Conservation (phyloP, 768 basidiomycete genomes). For the Suillus hirtellus region DNA sequence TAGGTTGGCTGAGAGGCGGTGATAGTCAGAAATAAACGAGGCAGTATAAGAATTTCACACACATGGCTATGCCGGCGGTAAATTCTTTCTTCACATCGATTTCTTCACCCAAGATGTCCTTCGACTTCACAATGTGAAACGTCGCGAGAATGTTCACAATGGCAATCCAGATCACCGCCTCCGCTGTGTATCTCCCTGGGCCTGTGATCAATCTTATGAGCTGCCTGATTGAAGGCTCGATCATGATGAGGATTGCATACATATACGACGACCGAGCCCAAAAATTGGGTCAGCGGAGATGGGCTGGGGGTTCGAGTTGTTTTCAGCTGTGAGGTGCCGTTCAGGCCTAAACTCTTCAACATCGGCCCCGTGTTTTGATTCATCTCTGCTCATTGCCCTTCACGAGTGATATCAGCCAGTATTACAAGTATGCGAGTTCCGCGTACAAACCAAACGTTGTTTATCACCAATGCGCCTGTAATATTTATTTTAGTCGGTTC, state of each 20-base stretch:
- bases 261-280: slow-evolving; percentile 27
- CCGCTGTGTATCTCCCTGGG: slow-evolving; percentile 26
- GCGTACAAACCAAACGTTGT: slow-evolving; percentile 36
- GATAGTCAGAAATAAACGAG: neutral
- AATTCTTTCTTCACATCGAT: slow-evolving; percentile 24
- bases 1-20: slow-evolving; percentile 18
- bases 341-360: slow-evolving; percentile 29
- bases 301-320: neutral
- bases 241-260: slow-evolving; percentile 14
- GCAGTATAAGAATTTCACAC: slow-evolving; percentile 1
- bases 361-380: slow-evolving; percentile 17
- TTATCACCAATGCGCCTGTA: slow-evolving; percentile 30
- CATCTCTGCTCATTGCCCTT: slow-evolving; percentile 29
- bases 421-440: neutral
- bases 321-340: slow-evolving; percentile 20
- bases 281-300: slow-evolving; percentile 25
- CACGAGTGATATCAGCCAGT: neutral
- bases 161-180: slow-evolving; percentile 25
- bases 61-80: slow-evolving; percentile 25
- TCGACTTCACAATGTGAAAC: slow-evolving; percentile 25
- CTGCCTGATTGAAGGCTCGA: neutral
- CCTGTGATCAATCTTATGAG: slow-evolving; percentile 7
- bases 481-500: neutral
- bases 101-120: slow-evolving; percentile 22
- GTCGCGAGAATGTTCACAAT: slow-evolving; percentile 24